Conservation (phyloP, 2,329 filamentous ascomycete genomes). For the Epichloe sylvatica region DNA sequence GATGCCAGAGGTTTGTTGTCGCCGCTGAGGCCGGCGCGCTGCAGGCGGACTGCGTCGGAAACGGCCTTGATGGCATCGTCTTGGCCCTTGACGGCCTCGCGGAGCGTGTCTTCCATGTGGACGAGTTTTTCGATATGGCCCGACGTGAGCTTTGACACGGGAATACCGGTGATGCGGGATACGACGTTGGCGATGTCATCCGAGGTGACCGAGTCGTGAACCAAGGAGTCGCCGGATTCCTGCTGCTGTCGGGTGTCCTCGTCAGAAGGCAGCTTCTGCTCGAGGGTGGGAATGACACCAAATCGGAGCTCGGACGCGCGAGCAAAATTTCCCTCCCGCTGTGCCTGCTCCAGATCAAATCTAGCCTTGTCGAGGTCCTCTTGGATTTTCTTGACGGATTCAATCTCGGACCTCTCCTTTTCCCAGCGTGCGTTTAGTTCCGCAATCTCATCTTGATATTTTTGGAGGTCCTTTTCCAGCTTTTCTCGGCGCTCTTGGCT, state of each 20-base stretch:
- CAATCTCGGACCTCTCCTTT: constrained; percentile 72
- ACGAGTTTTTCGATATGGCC: constrained; percentile 92
- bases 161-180: constrained; percentile 81
- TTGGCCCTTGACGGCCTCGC: constrained; percentile 76
- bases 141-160: constrained; percentile 79
- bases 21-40: constrained; percentile 79
- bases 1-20: constrained; percentile 85
- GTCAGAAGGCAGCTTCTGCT: constrained; percentile 68
- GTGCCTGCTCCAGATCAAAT: constrained; percentile 74
- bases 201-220: constrained; percentile 88
- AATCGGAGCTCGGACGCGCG: constrained; percentile 86
- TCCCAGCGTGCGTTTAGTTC: constrained; percentile 76
- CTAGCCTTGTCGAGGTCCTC: constrained; percentile 77
- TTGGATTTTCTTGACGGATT: constrained; percentile 74
- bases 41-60: constrained; percentile 83
- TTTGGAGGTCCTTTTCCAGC: constrained; percentile 62
- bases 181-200: constrained; percentile 93
- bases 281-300: constrained; percentile 67
- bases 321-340: constrained; percentile 76
- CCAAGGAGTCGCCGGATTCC: constrained; percentile 40
- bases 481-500: constrained; percentile 81
- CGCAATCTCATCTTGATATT: constrained; percentile 63
- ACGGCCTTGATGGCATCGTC: constrained; percentile 87
- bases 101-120: constrained; percentile 83
- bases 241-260: constrained; percentile 29